Percentiles rank a stretch among this genome's conserved stretches.
These are phyloP conservation scores for Ceratobasidium sp. DNA, from an alignment of 1,284 basidiomycete species.

Conservation along the genomic window DNA sequence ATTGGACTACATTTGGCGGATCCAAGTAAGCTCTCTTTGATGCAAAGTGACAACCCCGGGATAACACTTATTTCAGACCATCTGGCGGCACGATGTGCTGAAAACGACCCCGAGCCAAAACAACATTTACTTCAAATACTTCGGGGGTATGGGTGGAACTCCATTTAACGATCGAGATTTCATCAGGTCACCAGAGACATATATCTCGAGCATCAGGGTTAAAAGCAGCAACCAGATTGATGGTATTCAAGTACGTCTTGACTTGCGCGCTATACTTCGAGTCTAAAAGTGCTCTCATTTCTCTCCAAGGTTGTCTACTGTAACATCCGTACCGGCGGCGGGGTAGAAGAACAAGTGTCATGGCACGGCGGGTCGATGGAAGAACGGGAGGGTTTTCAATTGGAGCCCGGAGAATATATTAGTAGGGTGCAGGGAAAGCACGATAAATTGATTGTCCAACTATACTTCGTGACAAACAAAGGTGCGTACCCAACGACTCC, in stretches of 20 bases:
- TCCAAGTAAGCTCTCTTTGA: not conserved
- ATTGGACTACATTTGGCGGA: not conserved
- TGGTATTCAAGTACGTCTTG: slow-evolving; percentile 15
- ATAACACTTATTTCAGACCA: not conserved
- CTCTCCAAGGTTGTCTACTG: slow-evolving; percentile 4
- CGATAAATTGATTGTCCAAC: slow-evolving; percentile 13
- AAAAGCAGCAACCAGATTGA: slow-evolving; percentile 10
- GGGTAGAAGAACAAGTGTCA: not conserved
- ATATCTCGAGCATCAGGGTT: slow-evolving; percentile 11
- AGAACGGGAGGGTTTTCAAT: not conserved
- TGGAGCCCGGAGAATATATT: slow-evolving; percentile 20
- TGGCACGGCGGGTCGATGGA: slow-evolving; percentile 9
- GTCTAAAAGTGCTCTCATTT: not conserved
- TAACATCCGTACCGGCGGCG: not conserved
- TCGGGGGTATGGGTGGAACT: not conserved
- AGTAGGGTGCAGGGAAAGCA: slow-evolving; percentile 1
- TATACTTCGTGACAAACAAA: slow-evolving; percentile 17
- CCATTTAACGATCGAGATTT: slow-evolving; percentile 23
- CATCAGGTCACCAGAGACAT: slow-evolving; percentile 1
- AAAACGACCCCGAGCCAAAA: not conserved
- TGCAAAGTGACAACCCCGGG: not conserved
- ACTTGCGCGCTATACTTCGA: not conserved
- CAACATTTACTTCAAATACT: slow-evolving; percentile 8
- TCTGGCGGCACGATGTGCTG: slow-evolving; percentile 28
- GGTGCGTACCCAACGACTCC: not conserved